Base-by-base conservation (phyloP, 108 stramenopile genomes). In the Nitzschia sp. region DNA sequence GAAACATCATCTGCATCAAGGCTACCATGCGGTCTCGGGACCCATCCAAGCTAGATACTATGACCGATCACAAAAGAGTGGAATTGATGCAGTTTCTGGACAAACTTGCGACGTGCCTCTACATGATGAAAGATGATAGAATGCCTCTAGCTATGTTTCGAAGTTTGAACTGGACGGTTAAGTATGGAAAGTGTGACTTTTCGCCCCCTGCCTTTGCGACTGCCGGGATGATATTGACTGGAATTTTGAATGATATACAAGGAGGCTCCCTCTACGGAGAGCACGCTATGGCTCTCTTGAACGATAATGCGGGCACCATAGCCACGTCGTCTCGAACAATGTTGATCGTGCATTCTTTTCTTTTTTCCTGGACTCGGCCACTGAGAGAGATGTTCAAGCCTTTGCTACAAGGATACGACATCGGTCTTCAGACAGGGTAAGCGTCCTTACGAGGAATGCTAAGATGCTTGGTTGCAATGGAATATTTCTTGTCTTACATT, bases 341-440 rank as follows among this genome's bases (percentile, higher is more conserved):
- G 52, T 29, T 31, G 15, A 3, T 16, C 45, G 69, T 47, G 19
- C 27, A 69, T 41, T 8, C 32, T n/a, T 69, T 69, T 32, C 13
- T 69, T 35, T 33, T 32, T 22, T 8, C 44, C 3, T 71, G 70
- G 70, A 60, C 58, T 23, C 63, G 32, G 53, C 70, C 29, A n/a
- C 16, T n/a, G 6, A 30, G 54, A 25, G 19, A 4, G 9, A 15
- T 29, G 5, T 28, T 62, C 60, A 53, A 61, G 19, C 71, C 60
- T 11, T 41, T 72, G 23, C 29, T 63, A 19, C 53, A 72, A 19
- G 60, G 34, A 41, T 72, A 72, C 48, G 6, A 53, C 13, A 34
- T 75, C 4, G 73, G 66, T 8, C 58, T 75, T 3, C 56, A 41
- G 45, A 63, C 62, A 8, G 75, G 75, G 66, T 67, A 67, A 53